Percentiles rank a stretch among this genome's conserved stretches.
Evolutionary conservation across 2,329 filamentous ascomycete species (phyloP).

Genomic region (Pseudogymnoascus sp.): DNA sequence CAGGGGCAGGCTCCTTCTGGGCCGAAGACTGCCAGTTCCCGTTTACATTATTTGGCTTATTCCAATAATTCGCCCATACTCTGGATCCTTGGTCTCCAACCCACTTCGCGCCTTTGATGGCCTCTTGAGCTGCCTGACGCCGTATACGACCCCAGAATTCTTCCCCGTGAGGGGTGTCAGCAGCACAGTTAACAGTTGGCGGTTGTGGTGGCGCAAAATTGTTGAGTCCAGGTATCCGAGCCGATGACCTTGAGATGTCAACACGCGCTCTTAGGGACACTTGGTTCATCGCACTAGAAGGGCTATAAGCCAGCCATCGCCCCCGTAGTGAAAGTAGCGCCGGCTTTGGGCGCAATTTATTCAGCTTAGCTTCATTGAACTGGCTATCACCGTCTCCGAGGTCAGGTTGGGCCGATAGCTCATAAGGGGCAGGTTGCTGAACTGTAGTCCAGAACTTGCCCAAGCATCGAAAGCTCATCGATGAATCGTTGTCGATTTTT

Average conservation of each 20-base stretch:
- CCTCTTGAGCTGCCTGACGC: constrained; percentile 69
- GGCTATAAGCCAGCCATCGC: constrained; percentile 70
- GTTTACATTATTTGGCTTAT: constrained; percentile 40
- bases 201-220: constrained; percentile 62
- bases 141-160: constrained; percentile 69
- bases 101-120: constrained; percentile 68
- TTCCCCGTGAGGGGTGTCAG: constrained; percentile 66
- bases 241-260: constrained; percentile 45
- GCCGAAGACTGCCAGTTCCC: constrained; percentile 15
- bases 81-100: constrained; percentile 69
- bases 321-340: constrained; percentile 61
- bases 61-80: constrained; percentile 77
- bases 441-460: constrained; percentile 90
- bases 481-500: constrained; percentile 35
- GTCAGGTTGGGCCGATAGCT: constrained; percentile 17
- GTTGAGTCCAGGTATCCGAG: constrained; percentile 46
- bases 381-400: constrained; percentile 27
- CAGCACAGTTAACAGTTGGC: constrained; percentile 56
- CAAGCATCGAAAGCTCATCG: constrained; percentile 53
- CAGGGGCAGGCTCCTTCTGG: constrained; percentile 28
- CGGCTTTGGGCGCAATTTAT: constrained; percentile 29
- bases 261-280: constrained; percentile 62
- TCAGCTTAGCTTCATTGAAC: constrained; percentile 33
- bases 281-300: constrained; percentile 61
- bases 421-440: constrained; percentile 49